Base-by-base conservation (phyloP, 371 early-diverging fungal species). In the Nematocida parisii region DNA sequence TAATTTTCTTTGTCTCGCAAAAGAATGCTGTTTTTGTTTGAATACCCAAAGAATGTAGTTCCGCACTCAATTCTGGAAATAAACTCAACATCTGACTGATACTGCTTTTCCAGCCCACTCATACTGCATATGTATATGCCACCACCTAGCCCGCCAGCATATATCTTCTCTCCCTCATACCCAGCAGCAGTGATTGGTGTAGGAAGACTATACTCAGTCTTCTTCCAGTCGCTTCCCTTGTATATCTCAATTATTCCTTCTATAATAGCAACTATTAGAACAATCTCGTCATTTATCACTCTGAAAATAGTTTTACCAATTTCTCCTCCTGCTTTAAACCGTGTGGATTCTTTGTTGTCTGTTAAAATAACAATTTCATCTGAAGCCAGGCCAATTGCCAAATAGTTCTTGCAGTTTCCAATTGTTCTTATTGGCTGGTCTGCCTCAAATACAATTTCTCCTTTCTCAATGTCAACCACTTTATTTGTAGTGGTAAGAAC, bases 1-100 rank as follows among this genome's bases (percentile, higher is more conserved):
- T 39, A 77, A 60, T 6, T 77, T 22, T 77, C 80, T 56, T 71
- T 77, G 44, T 77, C 80, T 52, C 80, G 40, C 6, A 77, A 6
- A n/a, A 54, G 20, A 18, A 70, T 56, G 27, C 20, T 56, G 70
- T 77, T 77, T 45, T 77, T 40, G 70, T 70, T 58, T 11, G 80
- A 55, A 45, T 77, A 77, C n/a, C 61, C 80, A 57, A 77, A 77
- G 50, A 77, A 77, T 27, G 71, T 62, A n/a, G 71, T 77, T 13
- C 80, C 80, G 7, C 67, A 46, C 33, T 77, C 80, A 15, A 77
- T 77, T 39, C 80, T 27, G 39, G 80, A 77, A 70, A 77, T 77
- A 60, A 77, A 77, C 9, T 33, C 42, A 13, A 61, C 80, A 60
- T 77, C 80, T 1, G 80, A 77, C 50, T 77, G 55, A 42, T 57